A percentile compares a stretch with the other conserved stretches of the same genome.
phyloP scores from a whole-genome alignment of 2,329 filamentous ascomycete species.

The Pseudogymnoascus sp. region DNA sequence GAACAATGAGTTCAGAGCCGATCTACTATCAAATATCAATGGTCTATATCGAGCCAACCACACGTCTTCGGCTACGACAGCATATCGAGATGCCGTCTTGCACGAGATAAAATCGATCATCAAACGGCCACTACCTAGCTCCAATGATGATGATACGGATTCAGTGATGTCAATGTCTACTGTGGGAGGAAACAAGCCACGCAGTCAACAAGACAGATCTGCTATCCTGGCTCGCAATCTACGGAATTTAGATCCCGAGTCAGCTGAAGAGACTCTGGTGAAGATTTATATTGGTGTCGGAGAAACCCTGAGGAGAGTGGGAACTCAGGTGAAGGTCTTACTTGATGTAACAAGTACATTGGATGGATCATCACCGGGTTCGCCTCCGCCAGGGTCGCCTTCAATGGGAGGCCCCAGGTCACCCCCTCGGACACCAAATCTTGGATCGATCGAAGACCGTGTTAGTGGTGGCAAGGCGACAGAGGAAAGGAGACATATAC shows the following conservation, averaged over 20 bases:
- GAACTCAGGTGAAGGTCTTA: constrained; percentile 89
- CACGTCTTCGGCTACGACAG: constrained; percentile 71
- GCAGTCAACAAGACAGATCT: constrained; percentile 82
- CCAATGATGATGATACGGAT: constrained; percentile 87
- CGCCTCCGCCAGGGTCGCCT: constrained; percentile 21
- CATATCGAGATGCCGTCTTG: constrained; percentile 76
- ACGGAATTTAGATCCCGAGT: constrained; percentile 71
- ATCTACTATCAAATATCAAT: constrained; percentile 63
- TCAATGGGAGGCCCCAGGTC: constrained; percentile 23
- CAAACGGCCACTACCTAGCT: constrained; percentile 78
- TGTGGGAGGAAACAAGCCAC: constrained; percentile 56
- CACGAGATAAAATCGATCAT: constrained; percentile 84
- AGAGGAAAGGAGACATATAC: constrained; percentile 39
- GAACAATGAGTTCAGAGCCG: constrained; percentile 62
- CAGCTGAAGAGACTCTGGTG: constrained; percentile 75
- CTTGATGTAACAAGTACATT: constrained; percentile 83
- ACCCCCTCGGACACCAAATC: constrained; percentile 27
- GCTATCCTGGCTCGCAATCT: constrained; percentile 82
- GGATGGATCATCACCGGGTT: constrained; percentile 33
- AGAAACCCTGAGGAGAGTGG: constrained; percentile 77
- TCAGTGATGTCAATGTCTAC: constrained; percentile 85
- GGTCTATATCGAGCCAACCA: constrained; percentile 79
- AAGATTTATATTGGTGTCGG: constrained; percentile 83
- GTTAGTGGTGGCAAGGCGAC: constrained; percentile 13
- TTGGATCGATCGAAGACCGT: constrained; percentile 24